Conservation (phyloP, 768 basidiomycete genomes). For the Mycena galericulata region DNA sequence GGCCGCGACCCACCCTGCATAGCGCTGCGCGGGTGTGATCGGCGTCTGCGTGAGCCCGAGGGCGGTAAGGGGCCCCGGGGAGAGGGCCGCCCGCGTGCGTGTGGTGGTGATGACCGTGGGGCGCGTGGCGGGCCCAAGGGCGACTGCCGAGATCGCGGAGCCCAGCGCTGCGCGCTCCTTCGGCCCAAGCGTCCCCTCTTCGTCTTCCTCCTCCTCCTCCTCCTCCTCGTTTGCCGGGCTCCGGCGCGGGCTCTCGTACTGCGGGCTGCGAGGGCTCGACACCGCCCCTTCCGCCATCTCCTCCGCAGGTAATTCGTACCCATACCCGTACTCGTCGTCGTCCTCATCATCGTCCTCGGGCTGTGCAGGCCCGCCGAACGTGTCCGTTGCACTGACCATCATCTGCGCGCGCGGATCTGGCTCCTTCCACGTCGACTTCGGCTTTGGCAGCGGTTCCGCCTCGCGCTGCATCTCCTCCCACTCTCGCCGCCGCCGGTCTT, state of each 20-base stretch:
- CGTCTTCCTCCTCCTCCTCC: constrained; percentile 39
- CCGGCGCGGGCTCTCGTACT: background rate
- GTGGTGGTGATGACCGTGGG: constrained; percentile 53
- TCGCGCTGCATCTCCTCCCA: constrained; percentile 35
- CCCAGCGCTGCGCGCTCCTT: constrained; percentile 25
- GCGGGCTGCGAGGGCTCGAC: constrained; percentile 23
- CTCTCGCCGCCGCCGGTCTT: constrained; percentile 23
- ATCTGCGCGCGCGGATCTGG: constrained; percentile 35
- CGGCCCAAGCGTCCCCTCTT: constrained; percentile 30
- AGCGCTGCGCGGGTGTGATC: constrained; percentile 54
- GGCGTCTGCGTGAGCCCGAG: constrained; percentile 33
- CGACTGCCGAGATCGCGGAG: no score
- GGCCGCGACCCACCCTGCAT: constrained; percentile 72
- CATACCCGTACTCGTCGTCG: constrained; percentile 37
- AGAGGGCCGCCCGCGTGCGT: constrained; percentile 30
- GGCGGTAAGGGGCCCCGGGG: constrained; percentile 39
- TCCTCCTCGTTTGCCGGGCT: constrained; percentile 37
- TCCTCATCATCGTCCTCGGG: background rate
- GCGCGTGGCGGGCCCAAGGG: constrained; percentile 33
- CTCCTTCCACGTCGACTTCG: constrained; percentile 6
- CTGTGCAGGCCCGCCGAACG: constrained; percentile 49
- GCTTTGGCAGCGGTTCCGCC: background rate
- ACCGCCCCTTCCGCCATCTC: constrained; percentile 37
- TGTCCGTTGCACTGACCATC: constrained; percentile 48
- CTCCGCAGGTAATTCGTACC: constrained; percentile 28